phyloP scores from a whole-genome alignment of 2,329 filamentous ascomycete genomes.

The Ophiostoma ulmi region DNA sequence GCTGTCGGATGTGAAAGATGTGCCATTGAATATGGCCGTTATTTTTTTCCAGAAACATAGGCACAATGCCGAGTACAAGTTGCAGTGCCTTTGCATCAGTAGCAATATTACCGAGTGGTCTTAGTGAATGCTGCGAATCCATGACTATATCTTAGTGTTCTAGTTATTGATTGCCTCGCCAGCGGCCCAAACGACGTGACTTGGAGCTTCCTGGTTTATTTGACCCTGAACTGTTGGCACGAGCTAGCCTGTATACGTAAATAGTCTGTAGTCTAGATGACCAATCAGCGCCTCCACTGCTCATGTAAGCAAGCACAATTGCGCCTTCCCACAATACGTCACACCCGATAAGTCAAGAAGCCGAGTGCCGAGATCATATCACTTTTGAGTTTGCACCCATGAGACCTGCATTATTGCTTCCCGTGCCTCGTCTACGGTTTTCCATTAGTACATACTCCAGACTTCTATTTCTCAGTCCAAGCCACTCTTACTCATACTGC shows the following conservation, averaged over 20 bases:
- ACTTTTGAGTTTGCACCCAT: not conserved
- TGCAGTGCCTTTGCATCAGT: too few relatives aligned
- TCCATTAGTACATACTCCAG: not conserved
- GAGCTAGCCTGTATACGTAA: not conserved
- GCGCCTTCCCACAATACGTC: not conserved
- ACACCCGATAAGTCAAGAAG: not conserved
- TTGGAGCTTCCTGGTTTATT: too few relatives aligned
- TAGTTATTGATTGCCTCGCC: too few relatives aligned
- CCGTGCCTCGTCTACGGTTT: slow-evolving; percentile 5
- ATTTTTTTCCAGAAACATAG: too few relatives aligned
- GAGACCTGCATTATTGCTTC: not conserved
- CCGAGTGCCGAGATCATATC: slow-evolving; percentile 1
- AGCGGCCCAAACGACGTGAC: too few relatives aligned
- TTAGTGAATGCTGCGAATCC: too few relatives aligned
- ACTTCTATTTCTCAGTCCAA: not conserved
- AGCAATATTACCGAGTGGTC: too few relatives aligned
- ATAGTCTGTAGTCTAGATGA: not conserved
- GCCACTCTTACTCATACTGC: not conserved
- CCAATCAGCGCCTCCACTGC: slow-evolving; percentile 10
- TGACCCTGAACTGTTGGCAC: not conserved
- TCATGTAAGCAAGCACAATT: not conserved
- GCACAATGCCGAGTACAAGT: too few relatives aligned
- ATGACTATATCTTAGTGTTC: too few relatives aligned
- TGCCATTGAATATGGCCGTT: not conserved
- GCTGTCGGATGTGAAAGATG: not conserved